phyloP scores from a whole-genome alignment of 2,329 filamentous ascomycete genomes.

The Epichloe typhina region DNA sequence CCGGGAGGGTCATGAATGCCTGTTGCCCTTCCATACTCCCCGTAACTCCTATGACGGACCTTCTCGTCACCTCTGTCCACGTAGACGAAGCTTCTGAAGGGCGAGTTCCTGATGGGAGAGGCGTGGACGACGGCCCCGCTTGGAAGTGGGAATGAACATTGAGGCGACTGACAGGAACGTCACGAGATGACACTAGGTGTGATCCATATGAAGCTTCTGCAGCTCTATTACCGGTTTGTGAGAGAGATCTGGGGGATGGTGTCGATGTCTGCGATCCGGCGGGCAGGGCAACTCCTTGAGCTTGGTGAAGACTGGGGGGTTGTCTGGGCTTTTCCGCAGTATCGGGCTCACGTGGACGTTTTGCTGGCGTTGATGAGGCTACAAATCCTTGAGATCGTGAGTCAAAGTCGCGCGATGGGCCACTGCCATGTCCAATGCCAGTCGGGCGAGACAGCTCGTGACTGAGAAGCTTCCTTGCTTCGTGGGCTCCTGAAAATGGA shows the following conservation, averaged over 20 bases:
- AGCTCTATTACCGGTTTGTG: slow-evolving; percentile 20
- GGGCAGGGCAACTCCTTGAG: slow-evolving; percentile 12
- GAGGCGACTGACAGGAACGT: slow-evolving; percentile 9
- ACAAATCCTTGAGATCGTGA: slow-evolving; percentile 10
- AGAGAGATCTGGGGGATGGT: slow-evolving; percentile 20
- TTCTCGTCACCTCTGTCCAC: slow-evolving; percentile 22
- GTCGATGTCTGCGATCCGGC: slow-evolving; percentile 10
- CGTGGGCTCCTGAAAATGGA: slow-evolving; percentile 18
- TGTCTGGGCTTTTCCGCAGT: slow-evolving; percentile 15
- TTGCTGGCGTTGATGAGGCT: slow-evolving; percentile 15
- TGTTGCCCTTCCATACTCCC: slow-evolving; percentile 22
- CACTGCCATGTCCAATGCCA: slow-evolving; percentile 14
- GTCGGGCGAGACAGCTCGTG: slow-evolving; percentile 18
- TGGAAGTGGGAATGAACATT: slow-evolving; percentile 12
- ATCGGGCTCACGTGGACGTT: slow-evolving; percentile 20
- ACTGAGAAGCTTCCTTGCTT: slow-evolving; percentile 18
- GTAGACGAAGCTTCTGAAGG: slow-evolving; percentile 12
- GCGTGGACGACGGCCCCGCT: slow-evolving; percentile 10
- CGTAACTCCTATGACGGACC: slow-evolving; percentile 15
- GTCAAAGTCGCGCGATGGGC: slow-evolving; percentile 13
- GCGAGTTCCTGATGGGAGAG: slow-evolving; percentile 10
- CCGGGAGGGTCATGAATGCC: slow-evolving; percentile 25
- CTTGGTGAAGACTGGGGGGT: slow-evolving; percentile 14
- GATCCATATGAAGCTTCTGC: slow-evolving; percentile 14
- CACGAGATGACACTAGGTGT: slow-evolving; percentile 11